phyloP scores from a whole-genome alignment of 2,329 filamentous ascomycete genomes.

The Hymenoscyphus repandus region DNA sequence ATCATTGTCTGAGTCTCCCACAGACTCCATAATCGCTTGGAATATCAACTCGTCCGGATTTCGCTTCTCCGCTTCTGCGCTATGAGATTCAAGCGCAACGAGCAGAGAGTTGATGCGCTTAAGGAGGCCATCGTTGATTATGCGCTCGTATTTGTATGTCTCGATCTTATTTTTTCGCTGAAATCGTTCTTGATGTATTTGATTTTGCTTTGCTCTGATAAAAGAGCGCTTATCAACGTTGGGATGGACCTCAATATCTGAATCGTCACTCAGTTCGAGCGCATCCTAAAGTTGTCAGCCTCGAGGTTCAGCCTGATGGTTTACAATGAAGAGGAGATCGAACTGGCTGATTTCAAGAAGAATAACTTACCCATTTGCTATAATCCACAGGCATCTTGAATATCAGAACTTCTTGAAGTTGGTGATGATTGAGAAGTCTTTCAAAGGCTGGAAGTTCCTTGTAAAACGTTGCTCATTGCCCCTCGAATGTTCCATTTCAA shows the following conservation, averaged over 20 bases:
- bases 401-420: not conserved
- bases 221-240: slow-evolving; percentile 99
- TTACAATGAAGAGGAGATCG: not conserved
- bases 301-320: slow-evolving; percentile 27
- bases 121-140: slow-evolving; percentile 88
- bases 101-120: slow-evolving; percentile 78
- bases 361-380: slow-evolving; percentile 46
- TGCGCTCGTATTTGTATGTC: slow-evolving; percentile 84
- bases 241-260: slow-evolving; percentile 94
- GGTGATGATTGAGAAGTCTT: not conserved
- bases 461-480: not conserved
- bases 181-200: slow-evolving; percentile 69
- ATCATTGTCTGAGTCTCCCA: slow-evolving; percentile 66
- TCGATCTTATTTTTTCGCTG: slow-evolving; percentile 85
- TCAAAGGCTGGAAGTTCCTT: not conserved
- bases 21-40: slow-evolving; percentile 79
- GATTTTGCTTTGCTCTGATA: slow-evolving; percentile 94
- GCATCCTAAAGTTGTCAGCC: slow-evolving; percentile 56
- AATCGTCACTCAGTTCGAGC: slow-evolving; percentile 96
- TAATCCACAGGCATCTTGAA: slow-evolving; percentile 55
- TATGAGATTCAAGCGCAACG: slow-evolving; percentile 67
- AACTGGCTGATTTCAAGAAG: not conserved
- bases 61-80: slow-evolving; percentile 57
- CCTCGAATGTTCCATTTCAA: slow-evolving; percentile 24
- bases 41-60: slow-evolving; percentile 81